phyloP scores from a whole-genome alignment of 306 rosid species.

The Cicer cuneatum region DNA sequence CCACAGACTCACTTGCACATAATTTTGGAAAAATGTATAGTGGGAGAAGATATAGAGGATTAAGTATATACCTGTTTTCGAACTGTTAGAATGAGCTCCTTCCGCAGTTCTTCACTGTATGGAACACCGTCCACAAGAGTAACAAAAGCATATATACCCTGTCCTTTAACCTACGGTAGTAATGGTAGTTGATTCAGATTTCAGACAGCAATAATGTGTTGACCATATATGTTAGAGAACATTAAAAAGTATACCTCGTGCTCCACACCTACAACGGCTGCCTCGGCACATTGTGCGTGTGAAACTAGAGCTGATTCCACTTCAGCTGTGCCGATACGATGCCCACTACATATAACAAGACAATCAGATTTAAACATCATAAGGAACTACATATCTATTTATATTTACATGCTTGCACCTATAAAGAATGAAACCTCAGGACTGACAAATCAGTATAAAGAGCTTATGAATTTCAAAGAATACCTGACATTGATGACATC shows the following conservation, averaged over 20 bases:
- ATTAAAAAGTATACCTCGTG: slow-evolving; percentile 70
- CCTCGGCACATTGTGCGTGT: slow-evolving; percentile 93
- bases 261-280: slow-evolving; percentile 97
- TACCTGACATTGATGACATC: slow-evolving; percentile 99
- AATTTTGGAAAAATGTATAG: slow-evolving; percentile 17
- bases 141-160: slow-evolving; percentile 93
- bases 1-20: not conserved
- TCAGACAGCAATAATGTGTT: slow-evolving; percentile 30
- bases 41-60: slow-evolving; percentile 26
- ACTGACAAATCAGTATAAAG: slow-evolving; percentile 4
- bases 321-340: slow-evolving; percentile 99
- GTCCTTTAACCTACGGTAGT: slow-evolving; percentile 86
- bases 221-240: slow-evolving; percentile 20
- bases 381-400: slow-evolving; percentile 17
- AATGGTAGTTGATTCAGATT: slow-evolving; percentile 41
- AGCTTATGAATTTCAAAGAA: slow-evolving; percentile 27
- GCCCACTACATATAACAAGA: slow-evolving; percentile 71
- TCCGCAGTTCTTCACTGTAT: slow-evolving; percentile 88
- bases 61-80: slow-evolving; percentile 77
- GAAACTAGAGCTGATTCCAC: slow-evolving; percentile 98
- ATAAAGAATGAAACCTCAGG: slow-evolving; percentile 6
- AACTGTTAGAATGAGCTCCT: slow-evolving; percentile 71
- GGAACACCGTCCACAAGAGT: slow-evolving; percentile 87
- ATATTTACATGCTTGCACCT: slow-evolving; percentile 27
- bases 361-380: slow-evolving; percentile 30